Evolutionary conservation across 768 basidiomycete species (phyloP).

Genomic region (Boletus reticulatus): DNA sequence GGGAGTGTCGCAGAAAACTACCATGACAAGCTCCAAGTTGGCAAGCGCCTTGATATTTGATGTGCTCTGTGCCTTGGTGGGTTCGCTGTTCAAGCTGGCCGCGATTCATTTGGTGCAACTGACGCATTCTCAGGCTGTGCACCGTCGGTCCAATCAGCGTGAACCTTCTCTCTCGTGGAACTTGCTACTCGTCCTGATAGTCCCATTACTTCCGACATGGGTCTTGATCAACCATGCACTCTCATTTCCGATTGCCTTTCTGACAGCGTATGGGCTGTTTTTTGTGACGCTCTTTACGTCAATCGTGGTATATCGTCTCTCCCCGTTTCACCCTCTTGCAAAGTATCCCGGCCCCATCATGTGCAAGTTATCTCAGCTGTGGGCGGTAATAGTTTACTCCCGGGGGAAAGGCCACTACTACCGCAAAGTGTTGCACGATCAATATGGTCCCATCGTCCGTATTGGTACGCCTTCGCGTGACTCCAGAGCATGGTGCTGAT

Average conservation of each 20-base stretch:
- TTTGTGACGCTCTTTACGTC: slow-evolving; percentile 24
- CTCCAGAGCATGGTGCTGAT: slow-evolving; percentile 1
- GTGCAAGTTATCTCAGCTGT: slow-evolving; percentile 32
- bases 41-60: slow-evolving; percentile 7
- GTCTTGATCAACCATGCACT: slow-evolving; percentile 5
- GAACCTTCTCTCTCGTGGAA: slow-evolving; percentile 17
- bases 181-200: slow-evolving; percentile 7
- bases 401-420: slow-evolving; percentile 20
- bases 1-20: too few species aligned
- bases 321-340: slow-evolving; percentile 38
- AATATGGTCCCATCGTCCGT: slow-evolving; percentile 34
- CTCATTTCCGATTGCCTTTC: slow-evolving; percentile 4
- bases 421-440: slow-evolving; percentile 24
- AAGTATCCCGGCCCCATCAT: slow-evolving; percentile 35
- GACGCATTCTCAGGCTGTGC: slow-evolving; percentile 5
- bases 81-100: background rate
- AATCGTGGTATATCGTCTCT: slow-evolving; percentile 36
- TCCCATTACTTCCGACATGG: slow-evolving; percentile 14
- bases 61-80: slow-evolving; percentile 20
- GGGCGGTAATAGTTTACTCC: slow-evolving; percentile 17
- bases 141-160: slow-evolving; percentile 15
- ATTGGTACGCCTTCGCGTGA: slow-evolving; percentile 23
- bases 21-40: background rate
- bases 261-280: slow-evolving; percentile 16
- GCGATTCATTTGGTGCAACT: background rate